phyloP scores from a whole-genome alignment of 2,329 filamentous ascomycete species.

The Blumeriella jaapii region DNA sequence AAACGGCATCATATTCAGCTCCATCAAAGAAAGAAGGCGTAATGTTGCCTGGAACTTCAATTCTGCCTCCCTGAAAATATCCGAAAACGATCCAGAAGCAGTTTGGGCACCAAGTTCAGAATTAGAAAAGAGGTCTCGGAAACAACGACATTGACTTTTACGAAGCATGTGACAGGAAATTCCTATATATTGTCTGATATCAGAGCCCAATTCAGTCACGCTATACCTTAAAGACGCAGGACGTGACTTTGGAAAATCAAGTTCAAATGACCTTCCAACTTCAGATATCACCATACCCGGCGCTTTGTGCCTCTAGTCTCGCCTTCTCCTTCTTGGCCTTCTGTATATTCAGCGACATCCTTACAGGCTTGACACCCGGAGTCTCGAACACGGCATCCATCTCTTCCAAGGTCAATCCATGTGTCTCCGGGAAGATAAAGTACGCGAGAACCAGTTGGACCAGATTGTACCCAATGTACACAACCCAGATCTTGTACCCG shows the following conservation, averaged over 20 bases:
- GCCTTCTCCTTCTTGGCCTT: slow-evolving; percentile 29
- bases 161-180: too few relatives aligned
- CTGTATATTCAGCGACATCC: slow-evolving; percentile 33
- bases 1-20: too few relatives aligned
- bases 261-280: background rate
- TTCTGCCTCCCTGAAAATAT: too few relatives aligned
- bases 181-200: too few relatives aligned
- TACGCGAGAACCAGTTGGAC: slow-evolving; percentile 36
- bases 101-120: too few relatives aligned
- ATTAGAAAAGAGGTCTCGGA: too few relatives aligned
- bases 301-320: slow-evolving; percentile 3
- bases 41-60: too few relatives aligned
- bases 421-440: slow-evolving; percentile 58
- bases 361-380: slow-evolving; percentile 31
- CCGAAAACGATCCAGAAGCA: too few relatives aligned
- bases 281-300: slow-evolving; percentile 5
- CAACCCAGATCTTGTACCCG: slow-evolving; percentile 39
- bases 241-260: background rate
- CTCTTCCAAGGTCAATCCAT: slow-evolving; percentile 60
- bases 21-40: too few relatives aligned
- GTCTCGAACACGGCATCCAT: slow-evolving; percentile 53
- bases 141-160: too few relatives aligned
- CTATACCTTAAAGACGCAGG: too few relatives aligned
- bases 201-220: too few relatives aligned
- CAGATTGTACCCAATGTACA: slow-evolving; percentile 38